phyloP scores from a whole-genome alignment of 345 rosid species.

The Salix udensis region DNA sequence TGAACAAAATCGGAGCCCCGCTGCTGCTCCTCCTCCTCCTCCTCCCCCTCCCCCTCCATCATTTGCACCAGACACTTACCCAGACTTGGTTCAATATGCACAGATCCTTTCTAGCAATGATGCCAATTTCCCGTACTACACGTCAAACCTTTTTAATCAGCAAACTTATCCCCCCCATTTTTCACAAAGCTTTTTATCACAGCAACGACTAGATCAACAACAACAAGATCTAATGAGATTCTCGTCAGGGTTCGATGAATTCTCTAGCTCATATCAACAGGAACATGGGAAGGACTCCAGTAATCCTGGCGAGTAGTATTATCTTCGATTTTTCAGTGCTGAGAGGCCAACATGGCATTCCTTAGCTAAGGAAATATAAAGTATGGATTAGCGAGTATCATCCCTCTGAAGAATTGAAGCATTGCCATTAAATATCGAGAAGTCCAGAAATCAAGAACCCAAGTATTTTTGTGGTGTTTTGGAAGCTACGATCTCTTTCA shows the following conservation, averaged over 20 bases:
- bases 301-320: constrained; percentile 16
- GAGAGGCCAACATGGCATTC: background rate
- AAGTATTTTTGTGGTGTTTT: background rate
- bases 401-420: background rate
- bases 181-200: constrained; percentile 27
- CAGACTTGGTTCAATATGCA: constrained; percentile 69
- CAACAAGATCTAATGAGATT: constrained; percentile 24
- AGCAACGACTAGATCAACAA: constrained; percentile 12
- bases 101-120: constrained; percentile 71
- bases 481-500: constrained; percentile 7
- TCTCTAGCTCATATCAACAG: constrained; percentile 25
- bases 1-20: constrained; percentile 9
- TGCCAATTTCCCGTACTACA: constrained; percentile 48
- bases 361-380: background rate
- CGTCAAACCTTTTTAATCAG: constrained; percentile 51
- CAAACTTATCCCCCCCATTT: constrained; percentile 30
- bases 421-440: background rate
- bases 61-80: constrained; percentile 36
- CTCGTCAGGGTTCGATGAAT: constrained; percentile 26
- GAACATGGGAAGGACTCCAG: constrained; percentile 31
- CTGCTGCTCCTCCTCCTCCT: background rate
- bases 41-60: constrained; percentile 25
- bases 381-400: background rate
- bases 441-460: background rate
- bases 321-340: background rate